These are phyloP conservation scores for Lecanicillium sp. DNA, from an alignment of 2,329 filamentous ascomycete genomes.

Conservation along the genomic window DNA sequence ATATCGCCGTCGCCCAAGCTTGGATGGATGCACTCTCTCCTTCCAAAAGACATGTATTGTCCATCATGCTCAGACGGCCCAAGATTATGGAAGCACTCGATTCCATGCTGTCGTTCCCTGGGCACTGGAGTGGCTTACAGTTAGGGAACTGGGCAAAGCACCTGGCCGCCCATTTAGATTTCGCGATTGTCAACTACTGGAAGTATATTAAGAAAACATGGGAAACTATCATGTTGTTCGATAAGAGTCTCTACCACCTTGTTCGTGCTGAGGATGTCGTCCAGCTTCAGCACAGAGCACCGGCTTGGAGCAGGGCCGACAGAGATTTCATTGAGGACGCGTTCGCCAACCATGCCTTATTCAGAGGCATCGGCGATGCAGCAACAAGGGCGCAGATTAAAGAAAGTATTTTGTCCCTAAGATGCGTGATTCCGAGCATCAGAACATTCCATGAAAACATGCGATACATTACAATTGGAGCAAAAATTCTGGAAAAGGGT, in stretches of 20 bases:
- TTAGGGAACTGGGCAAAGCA: background rate
- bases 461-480: no score
- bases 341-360: background rate
- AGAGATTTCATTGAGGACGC: background rate
- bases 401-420: background rate
- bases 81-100: background rate
- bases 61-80: background rate
- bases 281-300: background rate
- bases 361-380: background rate
- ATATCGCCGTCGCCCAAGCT: background rate
- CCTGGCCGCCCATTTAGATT: background rate
- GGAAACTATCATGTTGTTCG: background rate
- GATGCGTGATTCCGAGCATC: no score
- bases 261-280: background rate
- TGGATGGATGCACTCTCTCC: background rate
- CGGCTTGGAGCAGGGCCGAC: background rate
- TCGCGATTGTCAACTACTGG: background rate
- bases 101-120: background rate
- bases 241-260: background rate
- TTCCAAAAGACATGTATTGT: background rate
- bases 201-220: background rate
- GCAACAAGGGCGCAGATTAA: background rate
- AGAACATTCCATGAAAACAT: no score
- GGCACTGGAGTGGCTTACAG: background rate
- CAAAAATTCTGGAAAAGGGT: no score